Evolutionary conservation across 2,329 filamentous ascomycete genomes (phyloP).

Genomic region (Ophiocordyceps sinensis): DNA sequence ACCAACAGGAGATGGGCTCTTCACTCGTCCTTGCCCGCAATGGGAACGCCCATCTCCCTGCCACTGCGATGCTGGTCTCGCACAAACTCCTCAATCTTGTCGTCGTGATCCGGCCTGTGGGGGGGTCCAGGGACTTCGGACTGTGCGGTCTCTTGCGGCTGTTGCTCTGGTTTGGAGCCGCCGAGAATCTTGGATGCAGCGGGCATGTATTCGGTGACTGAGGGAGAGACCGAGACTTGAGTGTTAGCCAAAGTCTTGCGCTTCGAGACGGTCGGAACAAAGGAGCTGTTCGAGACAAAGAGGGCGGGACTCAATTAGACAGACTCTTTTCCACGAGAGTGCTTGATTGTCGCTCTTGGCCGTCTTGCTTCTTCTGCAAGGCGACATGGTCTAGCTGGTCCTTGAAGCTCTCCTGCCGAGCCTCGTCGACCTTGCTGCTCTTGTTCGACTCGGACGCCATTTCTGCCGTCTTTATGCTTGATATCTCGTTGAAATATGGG

Average conservation of each 20-base stretch:
- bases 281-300: neutral
- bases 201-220: constrained; percentile 30
- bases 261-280: neutral
- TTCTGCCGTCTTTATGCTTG: neutral
- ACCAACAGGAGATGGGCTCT: no score
- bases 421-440: neutral
- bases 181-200: constrained; percentile 26
- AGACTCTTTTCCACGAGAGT: constrained; percentile 29
- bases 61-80: constrained; percentile 37
- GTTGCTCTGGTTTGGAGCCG: constrained; percentile 12
- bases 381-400: constrained; percentile 28
- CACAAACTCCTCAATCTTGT: constrained; percentile 36
- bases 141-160: neutral
- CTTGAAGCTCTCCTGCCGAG: constrained; percentile 21
- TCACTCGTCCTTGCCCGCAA: neutral
- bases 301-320: constrained; percentile 1
- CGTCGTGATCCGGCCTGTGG: constrained; percentile 28
- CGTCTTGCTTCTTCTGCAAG: constrained; percentile 14
- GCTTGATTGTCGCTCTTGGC: constrained; percentile 14
- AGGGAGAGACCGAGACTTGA: neutral
- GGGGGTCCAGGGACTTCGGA: constrained; percentile 20
- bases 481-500: neutral
- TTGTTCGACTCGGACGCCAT: constrained; percentile 4
- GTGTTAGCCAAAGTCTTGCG: neutral
- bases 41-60: neutral